Evolutionary conservation across 345 rosid genomes (phyloP), one percentile per base, ranked within the genome.

Genomic region (Camelina neglecta): DNA sequence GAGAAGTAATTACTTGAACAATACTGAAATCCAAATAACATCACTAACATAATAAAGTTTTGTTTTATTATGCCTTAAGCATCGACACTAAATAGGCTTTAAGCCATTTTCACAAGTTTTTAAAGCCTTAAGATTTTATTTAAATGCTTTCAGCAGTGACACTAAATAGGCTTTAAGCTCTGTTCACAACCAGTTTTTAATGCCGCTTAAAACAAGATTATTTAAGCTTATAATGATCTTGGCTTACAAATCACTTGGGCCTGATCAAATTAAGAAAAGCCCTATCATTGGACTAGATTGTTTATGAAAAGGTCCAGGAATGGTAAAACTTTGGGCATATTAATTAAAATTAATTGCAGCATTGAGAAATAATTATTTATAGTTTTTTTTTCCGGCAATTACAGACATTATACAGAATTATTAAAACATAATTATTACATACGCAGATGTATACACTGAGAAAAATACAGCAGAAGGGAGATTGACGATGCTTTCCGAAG

Each of bases 221-320:
- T 39, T 39, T 39, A 39, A 42, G 47, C 47, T 42, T 42, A 41
- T 41, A 11, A 39, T 39, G 5, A 39, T 39, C 12, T 39, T 0
- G 47, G n/a, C 47, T 42, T 51, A 61, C 15, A n/a, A 51, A 35
- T 33, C 3, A 47, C 16, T 48, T 66, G 67, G 67, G 67, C 67
- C 59, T 58, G 59, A 0, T 12, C 10, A 18, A 55, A 13, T 13
- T 20, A 31, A 33, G 13, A 8, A 20, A 45, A 10, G 42, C 13
- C 38, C 10, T 35, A 11, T 53, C 2, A 5, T 20, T 51, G n/a
- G 8, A 63, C 23, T 39, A 54, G 8, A 38, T 12, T 36, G 35
- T 6, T 20, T 20, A 47, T 7, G 7, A 47, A 1, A 35, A 45
- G 60, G 60, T 47, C 59, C 11, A 66, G 36, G 3, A 66, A 7